These are phyloP conservation scores for Gymnopilus junonius DNA, from an alignment of 768 basidiomycete genomes.

Conservation along the genomic window DNA sequence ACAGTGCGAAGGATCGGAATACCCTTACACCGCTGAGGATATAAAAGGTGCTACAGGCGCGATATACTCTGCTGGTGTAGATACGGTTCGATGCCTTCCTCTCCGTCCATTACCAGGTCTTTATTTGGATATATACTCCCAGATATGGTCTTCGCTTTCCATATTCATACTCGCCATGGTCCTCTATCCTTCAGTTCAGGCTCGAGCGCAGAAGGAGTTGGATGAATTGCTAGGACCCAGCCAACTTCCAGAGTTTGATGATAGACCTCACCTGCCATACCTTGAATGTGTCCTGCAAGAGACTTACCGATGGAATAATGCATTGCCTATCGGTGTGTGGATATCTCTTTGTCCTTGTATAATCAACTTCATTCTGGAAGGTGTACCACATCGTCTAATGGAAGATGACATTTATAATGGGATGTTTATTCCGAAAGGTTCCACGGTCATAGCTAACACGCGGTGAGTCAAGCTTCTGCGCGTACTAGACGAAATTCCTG, in stretches of 20 bases:
- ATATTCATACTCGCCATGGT: slow-evolving; percentile 39
- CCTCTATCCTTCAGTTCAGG: slow-evolving; percentile 28
- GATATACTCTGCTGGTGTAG: slow-evolving; percentile 43
- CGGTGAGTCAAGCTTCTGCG: background rate
- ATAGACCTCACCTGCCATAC: background rate
- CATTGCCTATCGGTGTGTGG: background rate
- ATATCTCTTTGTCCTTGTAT: background rate
- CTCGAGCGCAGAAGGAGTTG: slow-evolving; percentile 32
- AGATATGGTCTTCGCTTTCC: background rate
- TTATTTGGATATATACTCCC: background rate
- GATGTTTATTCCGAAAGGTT: slow-evolving; percentile 9
- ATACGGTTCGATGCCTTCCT: slow-evolving; percentile 28
- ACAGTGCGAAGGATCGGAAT: background rate
- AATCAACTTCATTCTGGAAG: background rate
- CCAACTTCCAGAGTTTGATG: background rate
- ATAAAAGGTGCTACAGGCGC: slow-evolving; percentile 29
- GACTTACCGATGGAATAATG: background rate
- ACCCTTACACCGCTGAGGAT: slow-evolving; percentile 11
- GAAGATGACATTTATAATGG: slow-evolving; percentile 6
- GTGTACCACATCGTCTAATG: background rate
- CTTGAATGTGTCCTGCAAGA: background rate
- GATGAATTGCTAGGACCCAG: slow-evolving; percentile 15
- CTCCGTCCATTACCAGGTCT: slow-evolving; percentile 3
- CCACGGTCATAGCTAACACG: background rate
- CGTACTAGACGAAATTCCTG: background rate